These are phyloP conservation scores for Sporothrix brasiliensis DNA, from an alignment of 2,329 filamentous ascomycete genomes.

Conservation along the genomic window DNA sequence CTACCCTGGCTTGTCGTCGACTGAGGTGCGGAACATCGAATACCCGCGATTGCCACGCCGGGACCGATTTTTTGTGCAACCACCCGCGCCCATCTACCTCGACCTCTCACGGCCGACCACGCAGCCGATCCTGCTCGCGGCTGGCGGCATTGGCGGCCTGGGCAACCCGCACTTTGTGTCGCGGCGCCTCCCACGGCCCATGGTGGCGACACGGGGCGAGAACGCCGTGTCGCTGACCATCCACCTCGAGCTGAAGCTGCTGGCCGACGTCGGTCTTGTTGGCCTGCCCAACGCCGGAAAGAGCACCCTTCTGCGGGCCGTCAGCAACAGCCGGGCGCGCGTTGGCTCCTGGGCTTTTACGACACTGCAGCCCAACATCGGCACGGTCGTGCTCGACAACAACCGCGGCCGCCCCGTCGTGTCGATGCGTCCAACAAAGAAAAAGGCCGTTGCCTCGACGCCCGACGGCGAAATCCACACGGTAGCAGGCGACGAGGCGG, in stretches of 20 bases:
- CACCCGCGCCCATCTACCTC: conserved; percentile 69
- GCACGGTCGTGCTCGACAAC: conserved; percentile 90
- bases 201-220: conserved; percentile 88
- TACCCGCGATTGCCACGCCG: conserved; percentile 58
- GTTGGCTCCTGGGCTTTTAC: conserved; percentile 97
- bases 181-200: conserved; percentile 71
- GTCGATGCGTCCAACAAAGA: conserved; percentile 34
- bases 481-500: conserved; percentile 45
- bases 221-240: conserved; percentile 75
- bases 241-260: conserved; percentile 88
- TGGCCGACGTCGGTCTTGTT: conserved; percentile 92
- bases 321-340: conserved; percentile 85
- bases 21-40: conserved; percentile 62
- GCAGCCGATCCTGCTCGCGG: conserved; percentile 79
- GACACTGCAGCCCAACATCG: conserved; percentile 86
- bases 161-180: conserved; percentile 93
- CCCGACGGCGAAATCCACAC: conserved; percentile 43
- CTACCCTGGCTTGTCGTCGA: conserved; percentile 74
- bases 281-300: conserved; percentile 96
- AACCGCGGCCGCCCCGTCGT: conserved; percentile 72
- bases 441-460: conserved; percentile 41
- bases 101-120: conserved; percentile 78
- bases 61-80: conserved; percentile 65
- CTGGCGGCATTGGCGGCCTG: conserved; percentile 84
- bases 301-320: conserved; percentile 82